Conservation (phyloP, 495 filamentous ascomycete species). For the Aspergillus cavernicola region DNA sequence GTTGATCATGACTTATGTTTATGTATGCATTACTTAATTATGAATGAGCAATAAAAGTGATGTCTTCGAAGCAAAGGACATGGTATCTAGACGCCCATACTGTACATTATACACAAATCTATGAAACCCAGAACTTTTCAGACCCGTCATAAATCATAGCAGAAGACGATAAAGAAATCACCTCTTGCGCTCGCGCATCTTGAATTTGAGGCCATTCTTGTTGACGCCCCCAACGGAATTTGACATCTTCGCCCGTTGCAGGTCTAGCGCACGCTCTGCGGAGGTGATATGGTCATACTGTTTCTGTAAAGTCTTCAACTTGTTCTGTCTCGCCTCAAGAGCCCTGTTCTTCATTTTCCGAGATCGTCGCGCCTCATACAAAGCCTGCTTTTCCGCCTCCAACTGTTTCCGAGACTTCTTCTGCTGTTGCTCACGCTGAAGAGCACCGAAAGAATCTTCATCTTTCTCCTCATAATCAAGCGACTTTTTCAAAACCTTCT, state of each 20-base stretch:
- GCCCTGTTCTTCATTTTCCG: constrained; percentile 48
- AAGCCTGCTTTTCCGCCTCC: constrained; percentile 38
- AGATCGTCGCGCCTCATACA: constrained; percentile 39
- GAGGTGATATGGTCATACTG: constrained; percentile 65
- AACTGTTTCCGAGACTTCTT: constrained; percentile 36
- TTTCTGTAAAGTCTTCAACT: constrained; percentile 61
- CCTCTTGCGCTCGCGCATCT: constrained; percentile 72
- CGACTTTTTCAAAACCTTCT: constrained; percentile 33
- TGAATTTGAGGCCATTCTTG: constrained; percentile 78
- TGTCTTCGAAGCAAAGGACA: constrained; percentile 5
- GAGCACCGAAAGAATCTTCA: constrained; percentile 26
- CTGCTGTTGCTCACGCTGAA: constrained; percentile 22
- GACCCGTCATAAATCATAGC: constrained; percentile 14
- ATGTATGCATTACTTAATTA: constrained; percentile 1
- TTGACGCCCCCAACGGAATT: constrained; percentile 77
- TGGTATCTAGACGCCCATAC: constrained; percentile 18
- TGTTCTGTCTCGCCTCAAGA: constrained; percentile 46
- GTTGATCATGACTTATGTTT: constrained; percentile 5
- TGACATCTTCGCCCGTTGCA: constrained; percentile 74
- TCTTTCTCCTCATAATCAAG: constrained; percentile 27
- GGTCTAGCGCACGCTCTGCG: constrained; percentile 73
- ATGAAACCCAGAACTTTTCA: constrained; percentile 13
- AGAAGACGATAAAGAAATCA: constrained; percentile 11
- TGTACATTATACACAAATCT: constrained; percentile 7
- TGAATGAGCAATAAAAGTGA: constrained; percentile 10